Base-by-base conservation (phyloP, 305 asterid species). In the Fraxinus sp. region DNA sequence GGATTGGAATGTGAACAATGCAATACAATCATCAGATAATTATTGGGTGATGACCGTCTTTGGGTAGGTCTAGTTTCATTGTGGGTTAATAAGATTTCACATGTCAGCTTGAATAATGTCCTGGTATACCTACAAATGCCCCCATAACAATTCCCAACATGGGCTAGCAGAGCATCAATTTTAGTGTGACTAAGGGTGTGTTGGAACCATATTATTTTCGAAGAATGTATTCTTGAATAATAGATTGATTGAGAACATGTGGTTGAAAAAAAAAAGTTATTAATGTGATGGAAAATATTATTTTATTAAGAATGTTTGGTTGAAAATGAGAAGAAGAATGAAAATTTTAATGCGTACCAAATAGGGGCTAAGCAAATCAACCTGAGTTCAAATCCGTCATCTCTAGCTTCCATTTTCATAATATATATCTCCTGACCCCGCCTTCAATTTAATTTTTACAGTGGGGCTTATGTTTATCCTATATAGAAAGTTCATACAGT, bases 61-160 rank as follows among this genome's bases (percentile, higher is more conserved):
- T 39, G 32, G 46, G n/a, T 4, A 73, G 35, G 57, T 33, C 43
- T 30, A 13, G 66, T 57, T 78, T 64, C 13, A 39, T 16, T 22
- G 33, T 1, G 62, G 75, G 20, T 16, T 5, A 79, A 26, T 10
- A 79, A 78, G 30, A 0, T 35, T 81, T 71, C 64, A 71, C 11
- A 30, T 73, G 64, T 52, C 20, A 57, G 75, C 75, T 62, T 80
- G 62, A 66, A 20, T 57, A 83, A n/a, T 39, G 81, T 33, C 46
- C 66, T 59, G 32, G 46, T 59, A 57, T 62, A 71, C 36, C 37
- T 37, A 57, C 41, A 62, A 36, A 49, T 18, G 64, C 14, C 36
- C 16, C 39, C 55, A 14, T 59, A 59, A 6, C 11, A 57, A 78
- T 26, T 7, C 13, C 39, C 78, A 66, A 55, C 10, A 46, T 43